Evolutionary conservation across 2,329 filamentous ascomycete species (phyloP), one percentile per base, ranked within the genome.

Genomic region (Epichloe typhina): DNA sequence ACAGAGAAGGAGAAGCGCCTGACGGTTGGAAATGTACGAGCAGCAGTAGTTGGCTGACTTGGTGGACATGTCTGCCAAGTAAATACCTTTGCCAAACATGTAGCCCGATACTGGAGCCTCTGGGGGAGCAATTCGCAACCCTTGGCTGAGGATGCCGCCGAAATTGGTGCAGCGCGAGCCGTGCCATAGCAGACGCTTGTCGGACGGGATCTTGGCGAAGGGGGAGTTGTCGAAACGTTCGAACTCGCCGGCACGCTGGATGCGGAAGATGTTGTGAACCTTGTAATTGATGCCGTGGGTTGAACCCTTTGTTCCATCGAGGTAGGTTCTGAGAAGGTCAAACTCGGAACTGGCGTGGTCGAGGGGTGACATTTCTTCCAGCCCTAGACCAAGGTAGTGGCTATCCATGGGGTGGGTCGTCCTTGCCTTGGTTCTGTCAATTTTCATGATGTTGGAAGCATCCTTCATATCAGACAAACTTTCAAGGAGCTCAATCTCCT

Each of bases 31-130:
- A 53, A 70, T 75, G 56, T 68, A 63, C 0, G 79, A 63, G 49
- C 66, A 76, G 63, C 87, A 93, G 69, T 95, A 95, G 58, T 80
- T 80, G 15, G 87, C 87, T 2, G 84, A 88, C 68, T 94, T 95
- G 62, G 79, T 84, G 0, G 81, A 84, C 75, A 89, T 89, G 60
- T 94, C 88, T 2, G 88, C 88, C 2, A 95, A 76, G 62, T 95
- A 95, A 45, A 95, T 85, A 43, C 88, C 88, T 66, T 94, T 94
- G 52, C 84, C 88, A 57, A 94, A 95, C 85, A 91, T 91, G 70
- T 91, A 89, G 1, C 87, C 87, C 4, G 74, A 77, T 0, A 82
- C 82, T 0, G 88, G 89, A 0, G 88, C 88, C 64, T 94, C 84
- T 0, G 84, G 84, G 0, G 89, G 89, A 6, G 89, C 89, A 56